phyloP scores from a whole-genome alignment of 1,284 basidiomycete species.

The Singerocomus rubriflavus region DNA sequence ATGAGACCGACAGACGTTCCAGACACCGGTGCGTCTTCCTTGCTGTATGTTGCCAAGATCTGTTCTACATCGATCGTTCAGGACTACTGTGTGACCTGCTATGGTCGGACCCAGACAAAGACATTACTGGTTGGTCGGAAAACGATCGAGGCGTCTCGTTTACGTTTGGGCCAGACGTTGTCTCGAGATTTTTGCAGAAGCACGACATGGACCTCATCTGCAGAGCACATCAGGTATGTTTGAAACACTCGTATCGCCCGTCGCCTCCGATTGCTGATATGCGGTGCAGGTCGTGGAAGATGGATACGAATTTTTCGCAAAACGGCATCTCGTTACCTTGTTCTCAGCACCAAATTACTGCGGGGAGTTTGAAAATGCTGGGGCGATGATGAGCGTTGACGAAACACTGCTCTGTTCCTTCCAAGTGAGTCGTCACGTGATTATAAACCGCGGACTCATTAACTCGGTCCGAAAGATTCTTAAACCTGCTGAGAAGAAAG shows the following conservation, averaged over 20 bases:
- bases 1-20: slow-evolving; percentile 99
- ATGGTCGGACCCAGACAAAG: slow-evolving; percentile 99
- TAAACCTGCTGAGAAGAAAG: slow-evolving; percentile 99
- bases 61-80: slow-evolving; percentile 26
- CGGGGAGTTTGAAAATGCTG: slow-evolving; percentile 98
- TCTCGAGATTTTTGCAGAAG: slow-evolving; percentile 97
- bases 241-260: slow-evolving; percentile 6
- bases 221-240: slow-evolving; percentile 88
- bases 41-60: slow-evolving; percentile 1
- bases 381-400: slow-evolving; percentile 99
- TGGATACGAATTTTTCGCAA: slow-evolving; percentile 99
- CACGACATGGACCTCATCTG: slow-evolving; percentile 99
- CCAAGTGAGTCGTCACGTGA: slow-evolving; percentile 66
- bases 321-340: slow-evolving; percentile 93
- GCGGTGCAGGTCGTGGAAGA: slow-evolving; percentile 87
- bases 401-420: slow-evolving; percentile 98
- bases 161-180: slow-evolving; percentile 98
- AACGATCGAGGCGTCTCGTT: slow-evolving; percentile 98
- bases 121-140: slow-evolving; percentile 99
- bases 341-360: slow-evolving; percentile 99
- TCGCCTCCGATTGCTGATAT: slow-evolving; percentile 3
- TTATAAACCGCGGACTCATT: not conserved
- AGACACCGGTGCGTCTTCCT: slow-evolving; percentile 76
- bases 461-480: slow-evolving; percentile 64
- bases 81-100: slow-evolving; percentile 94